Evolutionary conservation across 176 grass and related monocot genomes (phyloP).

Genomic region (Guadua angustifolia): DNA sequence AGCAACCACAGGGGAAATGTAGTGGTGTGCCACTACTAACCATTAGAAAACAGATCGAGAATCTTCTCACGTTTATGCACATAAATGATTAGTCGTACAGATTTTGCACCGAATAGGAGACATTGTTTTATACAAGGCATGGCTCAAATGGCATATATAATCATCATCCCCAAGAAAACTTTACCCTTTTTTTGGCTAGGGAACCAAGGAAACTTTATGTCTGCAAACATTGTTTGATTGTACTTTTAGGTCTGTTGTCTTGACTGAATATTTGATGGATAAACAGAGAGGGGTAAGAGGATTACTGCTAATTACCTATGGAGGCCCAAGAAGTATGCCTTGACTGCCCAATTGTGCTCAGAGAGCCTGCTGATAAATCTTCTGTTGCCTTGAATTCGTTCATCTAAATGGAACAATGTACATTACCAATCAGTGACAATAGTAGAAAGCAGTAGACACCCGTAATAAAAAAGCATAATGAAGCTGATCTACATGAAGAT

Average conservation of each 20-base stretch:
- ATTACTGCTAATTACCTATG: slow-evolving; percentile 41
- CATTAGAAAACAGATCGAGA: slow-evolving; percentile 8
- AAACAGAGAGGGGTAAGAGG: background rate
- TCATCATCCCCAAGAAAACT: background rate
- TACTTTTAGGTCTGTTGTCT: background rate
- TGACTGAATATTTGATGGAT: background rate
- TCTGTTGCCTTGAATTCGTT: slow-evolving; percentile 65
- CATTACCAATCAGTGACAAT: background rate
- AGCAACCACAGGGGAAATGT: slow-evolving; percentile 30
- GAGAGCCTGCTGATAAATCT: slow-evolving; percentile 63
- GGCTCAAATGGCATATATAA: background rate
- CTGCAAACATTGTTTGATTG: background rate
- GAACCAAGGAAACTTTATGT: background rate
- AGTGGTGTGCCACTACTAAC: slow-evolving; percentile 40
- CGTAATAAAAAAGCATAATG: background rate
- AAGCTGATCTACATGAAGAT: background rate
- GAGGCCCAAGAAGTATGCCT: slow-evolving; percentile 65
- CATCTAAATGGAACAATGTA: slow-evolving; percentile 56
- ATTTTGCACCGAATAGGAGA: background rate
- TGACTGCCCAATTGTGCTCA: slow-evolving; percentile 63
- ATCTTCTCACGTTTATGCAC: slow-evolving; percentile 31
- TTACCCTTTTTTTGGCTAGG: background rate
- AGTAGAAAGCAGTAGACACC: background rate
- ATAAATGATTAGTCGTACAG: slow-evolving; percentile 25
- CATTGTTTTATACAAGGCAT: background rate